A percentile compares a stretch with the other conserved stretches of the same genome.
Conservation (phyloP, 805 yeast species). For the Monosporozyma unispora region DNA sequence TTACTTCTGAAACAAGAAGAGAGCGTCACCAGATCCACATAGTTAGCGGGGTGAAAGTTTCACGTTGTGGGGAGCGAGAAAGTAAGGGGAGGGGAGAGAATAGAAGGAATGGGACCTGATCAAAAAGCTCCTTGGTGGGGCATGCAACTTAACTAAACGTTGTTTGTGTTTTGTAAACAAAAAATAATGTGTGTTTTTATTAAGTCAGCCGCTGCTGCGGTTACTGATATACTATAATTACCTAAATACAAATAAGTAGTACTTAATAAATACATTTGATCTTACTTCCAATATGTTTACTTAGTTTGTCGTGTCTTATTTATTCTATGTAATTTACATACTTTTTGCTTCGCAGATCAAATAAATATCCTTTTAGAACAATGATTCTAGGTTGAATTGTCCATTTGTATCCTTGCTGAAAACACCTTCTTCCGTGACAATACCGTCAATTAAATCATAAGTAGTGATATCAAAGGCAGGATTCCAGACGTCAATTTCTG, state of each 20-base stretch:
- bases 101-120: too few species aligned
- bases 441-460: conserved; percentile 69
- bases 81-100: neutral
- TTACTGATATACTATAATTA: neutral
- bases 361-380: conserved; percentile 11
- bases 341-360: neutral
- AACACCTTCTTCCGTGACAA: conserved; percentile 73
- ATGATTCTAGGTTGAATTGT: conserved; percentile 35
- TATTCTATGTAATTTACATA: neutral
- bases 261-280: too few species aligned
- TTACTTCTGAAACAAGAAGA: neutral
- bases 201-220: neutral
- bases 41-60: neutral
- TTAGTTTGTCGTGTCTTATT: too few species aligned
- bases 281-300: too few species aligned
- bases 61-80: neutral
- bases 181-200: neutral
- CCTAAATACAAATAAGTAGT: too few species aligned
- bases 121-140: neutral
- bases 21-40: neutral
- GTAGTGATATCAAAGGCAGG: conserved; percentile 96
- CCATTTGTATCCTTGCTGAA: conserved; percentile 44
- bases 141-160: too few species aligned
- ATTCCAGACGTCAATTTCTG: conserved; percentile 82
- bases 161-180: neutral